Percentiles rank a stretch among this genome's conserved stretches.
Evolutionary conservation across 169 alveolate species (phyloP).

Genomic region (Eimeria acervulina): DNA sequence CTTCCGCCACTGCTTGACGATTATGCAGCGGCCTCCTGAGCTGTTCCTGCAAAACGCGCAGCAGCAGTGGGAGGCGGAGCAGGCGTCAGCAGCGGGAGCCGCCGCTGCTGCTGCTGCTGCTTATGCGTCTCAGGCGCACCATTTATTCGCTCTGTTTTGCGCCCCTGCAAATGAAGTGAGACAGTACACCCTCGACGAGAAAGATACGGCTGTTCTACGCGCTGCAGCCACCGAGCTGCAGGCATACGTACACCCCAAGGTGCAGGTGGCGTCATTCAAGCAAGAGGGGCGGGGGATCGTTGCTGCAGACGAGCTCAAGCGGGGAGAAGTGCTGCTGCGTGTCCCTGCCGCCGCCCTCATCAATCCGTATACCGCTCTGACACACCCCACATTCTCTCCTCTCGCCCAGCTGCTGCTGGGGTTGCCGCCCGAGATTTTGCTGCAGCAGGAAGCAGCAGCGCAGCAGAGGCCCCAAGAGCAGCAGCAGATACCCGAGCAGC

Average conservation of each 20-base stretch:
- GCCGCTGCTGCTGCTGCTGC: constrained; percentile 13
- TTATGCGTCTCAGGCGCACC: constrained; percentile 38
- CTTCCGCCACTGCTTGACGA: constrained; percentile 29
- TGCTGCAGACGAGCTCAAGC: constrained; percentile 45
- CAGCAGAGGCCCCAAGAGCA: neutral
- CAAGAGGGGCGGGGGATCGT: constrained; percentile 74
- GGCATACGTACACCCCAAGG: constrained; percentile 69
- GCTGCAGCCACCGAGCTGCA: constrained; percentile 54
- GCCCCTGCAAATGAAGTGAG: constrained; percentile 44
- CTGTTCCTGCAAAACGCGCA: neutral
- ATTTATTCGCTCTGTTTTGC: constrained; percentile 52
- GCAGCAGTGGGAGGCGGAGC: neutral
- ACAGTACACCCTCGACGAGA: neutral
- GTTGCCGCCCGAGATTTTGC: constrained; percentile 45
- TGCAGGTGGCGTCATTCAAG: constrained; percentile 41
- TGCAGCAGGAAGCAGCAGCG: constrained; percentile 15
- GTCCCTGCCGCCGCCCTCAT: constrained; percentile 64
- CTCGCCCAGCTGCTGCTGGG: constrained; percentile 66
- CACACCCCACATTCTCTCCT: constrained; percentile 64
- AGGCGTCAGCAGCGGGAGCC: neutral
- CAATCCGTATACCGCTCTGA: constrained; percentile 60
- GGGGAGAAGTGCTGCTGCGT: constrained; percentile 58
- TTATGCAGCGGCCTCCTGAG: constrained; percentile 16
- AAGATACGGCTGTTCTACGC: constrained; percentile 1
- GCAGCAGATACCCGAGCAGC: neutral